These are phyloP conservation scores for Astrothelium subdiscretum DNA, from an alignment of 495 filamentous ascomycete species.

Conservation along the genomic window DNA sequence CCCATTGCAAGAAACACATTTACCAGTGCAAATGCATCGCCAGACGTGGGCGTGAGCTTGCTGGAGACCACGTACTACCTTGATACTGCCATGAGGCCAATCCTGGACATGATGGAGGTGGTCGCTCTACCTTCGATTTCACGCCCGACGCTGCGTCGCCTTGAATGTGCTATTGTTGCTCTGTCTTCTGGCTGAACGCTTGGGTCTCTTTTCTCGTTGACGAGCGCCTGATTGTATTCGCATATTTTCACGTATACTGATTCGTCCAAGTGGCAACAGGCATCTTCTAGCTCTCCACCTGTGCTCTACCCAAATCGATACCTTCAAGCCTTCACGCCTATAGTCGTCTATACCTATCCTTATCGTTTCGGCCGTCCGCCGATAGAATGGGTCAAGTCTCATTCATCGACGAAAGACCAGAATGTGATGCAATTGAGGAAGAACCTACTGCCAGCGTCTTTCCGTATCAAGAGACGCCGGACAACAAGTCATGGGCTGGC, in stretches of 20 bases:
- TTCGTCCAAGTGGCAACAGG: background rate
- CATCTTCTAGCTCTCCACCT: background rate
- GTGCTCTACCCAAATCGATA: background rate
- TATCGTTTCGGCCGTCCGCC: conserved; percentile 26
- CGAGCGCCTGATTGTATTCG: background rate
- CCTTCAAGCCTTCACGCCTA: background rate
- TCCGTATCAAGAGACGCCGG: conserved; percentile 70
- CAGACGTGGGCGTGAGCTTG: background rate
- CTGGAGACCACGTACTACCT: background rate
- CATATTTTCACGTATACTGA: background rate
- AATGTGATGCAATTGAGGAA: conserved; percentile 42
- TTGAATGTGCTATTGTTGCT: background rate
- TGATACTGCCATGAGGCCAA: background rate
- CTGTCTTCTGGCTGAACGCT: background rate
- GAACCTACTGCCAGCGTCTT: conserved; percentile 54
- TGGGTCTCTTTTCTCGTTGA: background rate
- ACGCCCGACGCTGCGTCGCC: background rate
- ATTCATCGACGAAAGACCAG: conserved; percentile 52
- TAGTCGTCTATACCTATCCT: background rate
- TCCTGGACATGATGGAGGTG: background rate
- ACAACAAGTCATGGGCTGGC: conserved; percentile 90
- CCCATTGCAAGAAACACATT: background rate
- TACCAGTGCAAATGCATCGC: background rate
- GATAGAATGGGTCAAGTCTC: conserved; percentile 54
- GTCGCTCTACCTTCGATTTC: background rate